Percentiles rank a stretch among this genome's conserved stretches.
These are phyloP conservation scores for Sextonia rubra DNA, from an alignment of 164 flowering plant genomes.

Conservation along the genomic window DNA sequence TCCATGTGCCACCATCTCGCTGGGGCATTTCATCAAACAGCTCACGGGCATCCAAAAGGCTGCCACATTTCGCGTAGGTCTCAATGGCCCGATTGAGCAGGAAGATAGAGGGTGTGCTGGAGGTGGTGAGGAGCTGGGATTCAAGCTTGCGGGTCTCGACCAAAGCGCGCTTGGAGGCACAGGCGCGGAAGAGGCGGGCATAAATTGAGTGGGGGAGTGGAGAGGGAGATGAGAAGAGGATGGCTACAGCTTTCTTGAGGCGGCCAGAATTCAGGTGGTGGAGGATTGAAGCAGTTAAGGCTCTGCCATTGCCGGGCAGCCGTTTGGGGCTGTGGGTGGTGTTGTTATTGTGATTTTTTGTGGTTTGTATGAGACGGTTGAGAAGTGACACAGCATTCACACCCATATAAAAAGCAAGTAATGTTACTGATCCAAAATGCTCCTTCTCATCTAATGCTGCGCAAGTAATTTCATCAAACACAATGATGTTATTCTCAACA, in stretches of 20 bases:
- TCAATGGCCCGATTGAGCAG: conserved; percentile 55
- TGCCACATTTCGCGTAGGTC: conserved; percentile 48
- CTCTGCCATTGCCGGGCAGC: conserved; percentile 13
- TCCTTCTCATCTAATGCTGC: too few species aligned
- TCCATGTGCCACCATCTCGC: conserved; percentile 65
- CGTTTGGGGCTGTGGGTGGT: conserved; percentile 9
- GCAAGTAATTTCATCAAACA: too few species aligned
- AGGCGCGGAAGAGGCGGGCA: conserved; percentile 37
- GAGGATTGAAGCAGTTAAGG: conserved; percentile 20
- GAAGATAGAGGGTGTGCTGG: conserved; percentile 24
- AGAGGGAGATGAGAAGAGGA: conserved; percentile 32
- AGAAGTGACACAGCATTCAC: conserved; percentile 22
- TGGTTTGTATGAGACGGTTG: conserved; percentile 23
- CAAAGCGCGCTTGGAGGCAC: conserved; percentile 26
- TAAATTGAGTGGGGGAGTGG: conserved; percentile 31
- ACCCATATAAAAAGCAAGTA: conserved; percentile 5
- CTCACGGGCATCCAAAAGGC: conserved; percentile 44
- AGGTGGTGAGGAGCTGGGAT: conserved; percentile 35
- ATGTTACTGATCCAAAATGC: too few species aligned
- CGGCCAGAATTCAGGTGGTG: conserved; percentile 25
- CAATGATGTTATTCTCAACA: too few species aligned
- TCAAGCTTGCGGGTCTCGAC: conserved; percentile 44
- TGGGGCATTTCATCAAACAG: conserved; percentile 61
- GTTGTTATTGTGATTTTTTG: conserved; percentile 18
- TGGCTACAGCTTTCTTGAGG: conserved; percentile 34